Base-by-base conservation (phyloP, 768 basidiomycete species). In the Trametes cubensis region DNA sequence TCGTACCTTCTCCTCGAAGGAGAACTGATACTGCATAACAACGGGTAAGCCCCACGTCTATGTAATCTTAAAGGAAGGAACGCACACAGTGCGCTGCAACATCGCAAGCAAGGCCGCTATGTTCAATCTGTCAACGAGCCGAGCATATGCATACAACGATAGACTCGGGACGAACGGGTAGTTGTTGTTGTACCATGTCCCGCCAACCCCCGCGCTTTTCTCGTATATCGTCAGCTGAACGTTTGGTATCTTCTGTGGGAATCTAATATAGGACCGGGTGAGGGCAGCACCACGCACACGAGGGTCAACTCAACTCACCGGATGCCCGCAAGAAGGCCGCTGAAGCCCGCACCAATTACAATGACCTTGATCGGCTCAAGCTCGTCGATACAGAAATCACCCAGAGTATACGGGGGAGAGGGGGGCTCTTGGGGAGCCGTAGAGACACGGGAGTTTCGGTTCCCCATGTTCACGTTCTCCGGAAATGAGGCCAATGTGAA, bases 271-370 rank as follows among this genome's bases (percentile, higher is more conserved):
- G 14, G 44, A 25, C 4, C 0, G 15, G 2, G 7, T 13, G 25
- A 26, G 23, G 3, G 28, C 8, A 8, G 28, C 28, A 4, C 8
- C 28, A 30, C 28, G 8, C 4, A 30, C 28, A 30, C 8, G 28
- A 30, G 28, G 20, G 8, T 30, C 4, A 8, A 4, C 34, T 25
- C 10, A 3, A 56, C 64, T 13, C 64, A 82, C 80, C 85, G 76
- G 55, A 87, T 84, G 3, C 80, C 85, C 38, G 85, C 83, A 6
- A 80, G 76, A 63, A 87, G 83, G 3, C 85, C 85, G 48, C 82
- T 82, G 70, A 80, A 86, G 2, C 86, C 85, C 10, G 85, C 83
- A 40, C 86, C 85, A 34, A 87, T 82, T 23, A 79, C 73, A 4
- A 82, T 78, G 26, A 86, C 83, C 64, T 78, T 82, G 57, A 86